Conservation (phyloP, 164 flowering plant genomes). For the Tinospora cordifolia region DNA sequence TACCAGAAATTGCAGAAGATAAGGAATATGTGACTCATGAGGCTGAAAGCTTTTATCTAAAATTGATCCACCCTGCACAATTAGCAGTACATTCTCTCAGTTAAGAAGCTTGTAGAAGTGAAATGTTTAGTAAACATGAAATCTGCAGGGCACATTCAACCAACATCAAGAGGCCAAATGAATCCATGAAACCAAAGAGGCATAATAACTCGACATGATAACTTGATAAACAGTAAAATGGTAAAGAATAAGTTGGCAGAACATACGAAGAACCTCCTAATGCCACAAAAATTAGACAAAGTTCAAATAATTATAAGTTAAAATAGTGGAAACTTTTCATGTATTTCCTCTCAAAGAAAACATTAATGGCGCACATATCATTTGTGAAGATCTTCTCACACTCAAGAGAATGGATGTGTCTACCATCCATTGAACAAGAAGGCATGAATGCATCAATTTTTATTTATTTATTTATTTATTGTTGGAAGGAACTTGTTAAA, state of each 20-base stretch:
- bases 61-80: conserved; percentile 74
- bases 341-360: background rate
- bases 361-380: background rate
- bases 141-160: background rate
- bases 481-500: too few species aligned
- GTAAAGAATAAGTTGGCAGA: background rate
- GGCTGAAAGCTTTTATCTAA: conserved; percentile 75
- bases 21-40: conserved; percentile 93
- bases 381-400: background rate
- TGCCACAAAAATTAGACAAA: too few species aligned
- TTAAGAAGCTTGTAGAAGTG: conserved; percentile 3
- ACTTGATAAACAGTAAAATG: background rate
- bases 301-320: too few species aligned
- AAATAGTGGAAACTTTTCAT: background rate
- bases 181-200: background rate
- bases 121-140: background rate
- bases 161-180: background rate
- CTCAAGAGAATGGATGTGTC: background rate
- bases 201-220: too few species aligned
- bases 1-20: conserved; percentile 91
- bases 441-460: too few species aligned
- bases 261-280: too few species aligned
- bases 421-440: background rate
- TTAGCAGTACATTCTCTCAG: conserved; percentile 9
- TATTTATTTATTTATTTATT: too few species aligned